Evolutionary conservation across 441 rosid genomes (phyloP), one percentile per base, ranked within the genome.

Genomic region (Geranium incanum): DNA sequence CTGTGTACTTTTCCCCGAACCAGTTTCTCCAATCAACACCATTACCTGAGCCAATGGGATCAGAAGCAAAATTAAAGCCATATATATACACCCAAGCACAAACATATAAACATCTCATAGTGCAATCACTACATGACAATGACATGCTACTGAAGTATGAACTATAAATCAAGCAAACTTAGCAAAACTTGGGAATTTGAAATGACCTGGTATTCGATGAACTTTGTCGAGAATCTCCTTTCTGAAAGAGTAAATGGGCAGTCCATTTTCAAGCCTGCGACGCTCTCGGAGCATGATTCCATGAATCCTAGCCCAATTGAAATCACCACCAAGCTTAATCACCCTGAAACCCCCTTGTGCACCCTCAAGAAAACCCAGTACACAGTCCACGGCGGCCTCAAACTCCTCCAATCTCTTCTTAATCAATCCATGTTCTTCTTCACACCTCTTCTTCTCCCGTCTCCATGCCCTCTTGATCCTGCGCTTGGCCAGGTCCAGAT

Each of bases 1-100:
- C 82, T 94, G 97, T 6, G 98, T 94, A 75, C 97, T 94, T 82
- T 94, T 94, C 38, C 98, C 98, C 9, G 97, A 94, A 74, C 99
- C 99, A 45, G 97, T 94, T 85, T 94, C 95, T 72, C 99, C 97
- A 73, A 85, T 81, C 87, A 94, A 82, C 13, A 94, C 89, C 74
- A 73, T 81, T 69, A 88, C 68, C 97, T 94, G 88, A 19, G 6
- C 70, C 71, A 66, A 80, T 75, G 70, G 66, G 69, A 69, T 4
- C 48, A 70, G 43, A 65, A 37, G 41, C 12, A 68, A 21, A 63
- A 23, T 16, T 9, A 69, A 64, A 38, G 6, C 28, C 45, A 6
- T 23, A 16, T 6, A 59, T 71, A 6, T 39, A 38, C 2, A 39
- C 43, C 43, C 43, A 0, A 52, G 18, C 60, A 71, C 62, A 55